Evolutionary conservation across 2,329 filamentous ascomycete genomes (phyloP).

Genomic region (Emergomyces orientalis): DNA sequence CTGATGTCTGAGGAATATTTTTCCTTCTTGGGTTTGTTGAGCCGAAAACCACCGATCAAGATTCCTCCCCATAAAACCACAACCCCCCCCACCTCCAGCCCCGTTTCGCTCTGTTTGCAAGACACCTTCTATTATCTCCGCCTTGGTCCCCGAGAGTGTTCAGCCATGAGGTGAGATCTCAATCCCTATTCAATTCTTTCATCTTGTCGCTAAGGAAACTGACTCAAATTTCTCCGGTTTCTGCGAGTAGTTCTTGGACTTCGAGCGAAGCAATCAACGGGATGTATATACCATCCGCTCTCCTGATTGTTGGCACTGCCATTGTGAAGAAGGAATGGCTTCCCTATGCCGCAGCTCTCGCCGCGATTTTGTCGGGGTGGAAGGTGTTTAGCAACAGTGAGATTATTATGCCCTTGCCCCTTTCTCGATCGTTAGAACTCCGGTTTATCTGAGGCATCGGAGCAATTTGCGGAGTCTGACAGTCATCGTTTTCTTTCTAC

Average conservation of each 20-base stretch:
- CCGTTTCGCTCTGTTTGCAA: neutral
- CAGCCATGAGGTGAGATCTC: constrained; percentile 1
- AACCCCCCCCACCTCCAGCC: neutral
- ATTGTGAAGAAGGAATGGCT: constrained; percentile 73
- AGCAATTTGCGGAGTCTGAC: constrained; percentile 4
- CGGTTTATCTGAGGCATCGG: neutral
- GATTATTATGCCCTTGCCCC: constrained; percentile 29
- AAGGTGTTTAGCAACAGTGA: constrained; percentile 65
- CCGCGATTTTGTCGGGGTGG: constrained; percentile 56
- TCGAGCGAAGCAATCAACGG: constrained; percentile 58
- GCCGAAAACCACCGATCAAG: neutral
- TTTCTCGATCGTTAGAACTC: neutral
- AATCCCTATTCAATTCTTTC: neutral
- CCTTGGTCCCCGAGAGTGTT: neutral
- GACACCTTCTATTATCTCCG: neutral
- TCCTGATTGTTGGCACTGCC: constrained; percentile 65
- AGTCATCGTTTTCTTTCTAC: neutral
- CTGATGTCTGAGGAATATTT: neutral
- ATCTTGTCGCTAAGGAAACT: neutral
- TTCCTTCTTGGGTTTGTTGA: neutral
- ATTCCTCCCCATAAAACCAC: neutral
- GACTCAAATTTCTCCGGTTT: neutral
- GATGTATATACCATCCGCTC: constrained; percentile 71
- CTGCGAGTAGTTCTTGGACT: constrained; percentile 14
- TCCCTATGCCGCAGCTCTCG: constrained; percentile 58